Conservation (phyloP, 495 filamentous ascomycete genomes). For the Penicillium cosmopolitanum region DNA sequence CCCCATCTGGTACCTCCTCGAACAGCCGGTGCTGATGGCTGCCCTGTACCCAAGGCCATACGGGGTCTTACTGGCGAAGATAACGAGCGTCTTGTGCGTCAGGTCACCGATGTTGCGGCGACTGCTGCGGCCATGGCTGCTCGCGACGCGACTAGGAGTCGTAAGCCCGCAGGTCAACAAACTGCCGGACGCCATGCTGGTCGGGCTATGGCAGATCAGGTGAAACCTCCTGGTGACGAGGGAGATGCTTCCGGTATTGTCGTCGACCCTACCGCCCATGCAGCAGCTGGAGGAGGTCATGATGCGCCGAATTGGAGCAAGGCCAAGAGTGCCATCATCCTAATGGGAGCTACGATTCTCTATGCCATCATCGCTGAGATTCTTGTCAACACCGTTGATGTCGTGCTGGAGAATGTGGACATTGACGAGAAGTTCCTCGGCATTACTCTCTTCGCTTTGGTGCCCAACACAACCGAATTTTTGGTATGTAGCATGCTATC, state of each 20-base stretch:
- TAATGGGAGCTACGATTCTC: conserved; percentile 86
- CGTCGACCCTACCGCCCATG: conserved; percentile 32
- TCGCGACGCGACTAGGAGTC: conserved; percentile 67
- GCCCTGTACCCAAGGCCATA: conserved; percentile 47
- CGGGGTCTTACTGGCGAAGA: conserved; percentile 70
- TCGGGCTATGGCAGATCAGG: conserved; percentile 32
- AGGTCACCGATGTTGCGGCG: conserved; percentile 89
- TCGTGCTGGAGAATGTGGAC: conserved; percentile 83
- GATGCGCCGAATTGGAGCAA: conserved; percentile 98
- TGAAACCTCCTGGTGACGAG: conserved; percentile 38
- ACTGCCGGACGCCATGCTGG: conserved; percentile 31
- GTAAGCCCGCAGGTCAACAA: conserved; percentile 49
- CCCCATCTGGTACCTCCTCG: conserved; percentile 73
- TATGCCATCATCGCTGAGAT: conserved; percentile 98
- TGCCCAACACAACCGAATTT: conserved; percentile 98
- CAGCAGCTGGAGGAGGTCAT: conserved; percentile 70
- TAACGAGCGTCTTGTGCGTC: conserved; percentile 76
- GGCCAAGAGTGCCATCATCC: conserved; percentile 83
- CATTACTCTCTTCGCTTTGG: conserved; percentile 94
- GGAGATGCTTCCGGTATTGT: conserved; percentile 44
- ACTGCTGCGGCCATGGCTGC: conserved; percentile 88
- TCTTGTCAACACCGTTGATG: conserved; percentile 92
- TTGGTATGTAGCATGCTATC: conserved; percentile 61
- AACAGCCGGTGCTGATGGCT: conserved; percentile 23
- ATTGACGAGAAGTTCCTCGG: conserved; percentile 98